Conservation (phyloP, 2,329 filamentous ascomycete genomes). For the Aspergillus piperis region DNA sequence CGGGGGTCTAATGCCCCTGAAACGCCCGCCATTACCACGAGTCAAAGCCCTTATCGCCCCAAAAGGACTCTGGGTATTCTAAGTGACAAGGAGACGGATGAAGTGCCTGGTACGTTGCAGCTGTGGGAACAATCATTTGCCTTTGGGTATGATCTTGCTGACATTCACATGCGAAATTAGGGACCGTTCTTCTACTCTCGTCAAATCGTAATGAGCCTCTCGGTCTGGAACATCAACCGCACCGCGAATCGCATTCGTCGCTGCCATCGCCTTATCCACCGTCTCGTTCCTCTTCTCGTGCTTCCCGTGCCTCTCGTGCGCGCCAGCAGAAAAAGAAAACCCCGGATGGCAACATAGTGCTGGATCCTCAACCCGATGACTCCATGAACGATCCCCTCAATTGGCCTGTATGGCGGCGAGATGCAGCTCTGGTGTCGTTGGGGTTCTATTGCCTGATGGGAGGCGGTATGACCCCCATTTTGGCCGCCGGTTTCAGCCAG, state of each 20-base stretch:
- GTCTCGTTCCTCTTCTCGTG: slow-evolving; percentile 42
- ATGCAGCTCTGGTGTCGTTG: slow-evolving; percentile 75
- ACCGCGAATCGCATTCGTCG: slow-evolving; percentile 58
- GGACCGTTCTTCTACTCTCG: slow-evolving; percentile 63
- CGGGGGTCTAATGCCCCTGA: slow-evolving; percentile 14
- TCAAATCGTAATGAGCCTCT: slow-evolving; percentile 64
- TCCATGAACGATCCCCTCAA: slow-evolving; percentile 89
- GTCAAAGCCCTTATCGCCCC: slow-evolving; percentile 31
- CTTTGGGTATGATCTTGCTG: background rate
- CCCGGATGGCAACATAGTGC: slow-evolving; percentile 76
- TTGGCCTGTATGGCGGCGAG: slow-evolving; percentile 80
- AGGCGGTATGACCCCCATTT: slow-evolving; percentile 85
- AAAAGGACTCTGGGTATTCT: slow-evolving; percentile 74
- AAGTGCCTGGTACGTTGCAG: slow-evolving; percentile 72
- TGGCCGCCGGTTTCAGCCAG: slow-evolving; percentile 85
- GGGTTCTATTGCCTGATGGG: slow-evolving; percentile 93
- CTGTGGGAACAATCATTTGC: background rate
- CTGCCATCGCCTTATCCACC: slow-evolving; percentile 48
- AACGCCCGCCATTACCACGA: slow-evolving; percentile 10
- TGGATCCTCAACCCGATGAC: slow-evolving; percentile 90
- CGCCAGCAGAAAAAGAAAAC: slow-evolving; percentile 68
- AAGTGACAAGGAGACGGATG: slow-evolving; percentile 76
- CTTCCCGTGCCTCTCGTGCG: slow-evolving; percentile 34
- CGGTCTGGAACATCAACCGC: slow-evolving; percentile 64
- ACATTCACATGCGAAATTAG: slow-evolving; percentile 36